Percentiles rank a stretch among this genome's conserved stretches.
phyloP scores from a whole-genome alignment of 345 rosid species.

The Laguncularia racemosa region DNA sequence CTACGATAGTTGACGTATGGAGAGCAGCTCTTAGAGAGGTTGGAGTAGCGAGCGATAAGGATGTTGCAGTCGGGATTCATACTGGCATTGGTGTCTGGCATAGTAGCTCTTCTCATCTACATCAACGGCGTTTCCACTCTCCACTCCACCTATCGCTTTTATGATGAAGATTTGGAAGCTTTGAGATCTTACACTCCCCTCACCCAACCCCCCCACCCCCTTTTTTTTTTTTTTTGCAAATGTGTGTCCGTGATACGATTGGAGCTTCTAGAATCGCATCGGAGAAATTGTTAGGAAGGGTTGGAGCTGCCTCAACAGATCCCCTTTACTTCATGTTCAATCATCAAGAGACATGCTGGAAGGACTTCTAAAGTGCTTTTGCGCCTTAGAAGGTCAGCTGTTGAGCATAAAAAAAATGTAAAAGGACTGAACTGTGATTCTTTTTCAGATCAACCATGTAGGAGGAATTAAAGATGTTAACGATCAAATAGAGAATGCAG shows the following conservation, averaged over 20 bases:
- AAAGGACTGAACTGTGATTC: too few relatives aligned
- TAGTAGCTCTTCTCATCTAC: conserved; percentile 73
- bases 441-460: too few relatives aligned
- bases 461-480: too few relatives aligned
- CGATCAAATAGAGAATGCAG: too few relatives aligned
- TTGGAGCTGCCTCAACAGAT: conserved; percentile 16
- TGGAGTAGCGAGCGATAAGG: conserved; percentile 39
- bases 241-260: conserved; percentile 98
- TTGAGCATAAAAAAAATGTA: conserved; percentile 10
- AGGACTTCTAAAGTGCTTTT: conserved; percentile 3
- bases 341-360: conserved; percentile 13
- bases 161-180: conserved; percentile 62
- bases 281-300: too few relatives aligned
- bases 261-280: too few relatives aligned
- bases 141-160: conserved; percentile 24
- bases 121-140: conserved; percentile 66
- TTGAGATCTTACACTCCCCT: conserved; percentile 51
- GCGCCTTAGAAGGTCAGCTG: conserved; percentile 5
- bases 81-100: too few relatives aligned
- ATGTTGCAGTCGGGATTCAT: conserved; percentile 50
- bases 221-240: too few relatives aligned
- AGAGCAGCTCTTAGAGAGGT: too few relatives aligned
- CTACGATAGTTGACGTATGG: too few relatives aligned
- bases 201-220: too few relatives aligned
- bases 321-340: conserved; percentile 15